Base-by-base conservation (phyloP, 1,284 basidiomycete genomes). In the Papiliotrema flavescens region DNA sequence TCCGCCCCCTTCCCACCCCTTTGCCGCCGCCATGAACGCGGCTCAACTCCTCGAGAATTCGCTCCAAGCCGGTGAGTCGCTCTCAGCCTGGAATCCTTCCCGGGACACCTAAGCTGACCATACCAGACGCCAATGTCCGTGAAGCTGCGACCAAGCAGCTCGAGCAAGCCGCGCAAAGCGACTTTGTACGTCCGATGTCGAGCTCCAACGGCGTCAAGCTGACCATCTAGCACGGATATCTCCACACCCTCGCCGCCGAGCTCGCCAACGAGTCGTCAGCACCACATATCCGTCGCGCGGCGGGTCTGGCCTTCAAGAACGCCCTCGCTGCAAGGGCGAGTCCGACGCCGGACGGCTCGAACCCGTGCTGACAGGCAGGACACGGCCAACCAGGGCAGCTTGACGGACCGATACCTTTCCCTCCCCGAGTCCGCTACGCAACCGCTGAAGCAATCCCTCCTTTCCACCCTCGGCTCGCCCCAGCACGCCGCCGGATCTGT, bases 241-340 rank as follows among this genome's bases (percentile, higher is more conserved):
- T 95, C 82, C 74, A 86, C 70, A 91, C 90, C 79, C 85, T 97
- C 59, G 87, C 88, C 32, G 77, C 83, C 14, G 89, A 92, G 66
- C 83, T 96, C 46, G 84, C 85, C 35, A 87, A 90, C 63, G 89
- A 91, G 72, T 78, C 67, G 44, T 83, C 83, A 9, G 81, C 80
- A n/a, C 67, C 86, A 37, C 86, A 91, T 75, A 84, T 96, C 50
- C 84, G 95, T 64, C 94, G 91, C 70, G 93, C 95, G 17, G 93
- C 96, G 23, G 94, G 92, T 76, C 82, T 99, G 49, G 94, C 94
- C 19, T 82, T 99, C 78, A 99, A 98, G 84, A 99, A 99, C 76
- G 85, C 92, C 56, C 79, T 99, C 56, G 85, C 86, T 41, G 91
- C 94, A 58, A 82, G 91, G 69, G 91, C 94, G 79, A 74, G 88